These are phyloP conservation scores for Hymenoscyphus linearis DNA, from an alignment of 2,329 filamentous ascomycete genomes.

Conservation along the genomic window DNA sequence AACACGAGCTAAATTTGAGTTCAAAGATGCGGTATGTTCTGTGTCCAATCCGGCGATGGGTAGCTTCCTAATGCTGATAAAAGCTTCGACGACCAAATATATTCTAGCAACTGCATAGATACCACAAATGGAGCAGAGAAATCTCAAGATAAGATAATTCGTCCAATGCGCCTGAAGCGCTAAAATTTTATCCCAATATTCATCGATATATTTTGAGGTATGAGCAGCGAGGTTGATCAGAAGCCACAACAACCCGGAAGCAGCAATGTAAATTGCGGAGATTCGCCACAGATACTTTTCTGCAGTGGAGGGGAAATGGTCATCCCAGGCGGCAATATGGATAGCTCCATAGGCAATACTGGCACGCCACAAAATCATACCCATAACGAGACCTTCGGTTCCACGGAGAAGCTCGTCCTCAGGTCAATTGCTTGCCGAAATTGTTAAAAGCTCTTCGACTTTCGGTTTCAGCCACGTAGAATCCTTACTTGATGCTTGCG, in stretches of 20 bases:
- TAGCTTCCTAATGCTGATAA: neutral
- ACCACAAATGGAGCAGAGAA: neutral
- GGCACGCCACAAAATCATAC: conserved; percentile 4
- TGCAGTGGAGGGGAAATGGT: conserved; percentile 10
- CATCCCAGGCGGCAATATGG: conserved; percentile 15
- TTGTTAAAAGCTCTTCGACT: conserved; percentile 5
- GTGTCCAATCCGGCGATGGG: neutral
- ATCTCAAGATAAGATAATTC: conserved; percentile 6
- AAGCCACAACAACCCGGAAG: conserved; percentile 9
- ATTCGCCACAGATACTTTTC: conserved; percentile 11
- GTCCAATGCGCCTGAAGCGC: conserved; percentile 5
- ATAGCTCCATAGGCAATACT: conserved; percentile 13
- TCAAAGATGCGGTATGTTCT: neutral
- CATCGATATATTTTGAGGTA: neutral
- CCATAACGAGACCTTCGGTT: conserved; percentile 12
- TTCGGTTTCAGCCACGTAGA: neutral
- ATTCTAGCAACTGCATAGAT: conserved; percentile 1
- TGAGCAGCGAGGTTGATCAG: conserved; percentile 5
- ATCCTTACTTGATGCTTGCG: neutral
- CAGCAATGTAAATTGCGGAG: conserved; percentile 9
- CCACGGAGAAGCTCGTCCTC: conserved; percentile 9
- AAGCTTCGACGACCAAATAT: neutral
- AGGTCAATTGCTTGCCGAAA: conserved; percentile 10
- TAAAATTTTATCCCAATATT: conserved; percentile 9
- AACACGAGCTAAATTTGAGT: neutral